Evolutionary conservation across 495 filamentous ascomycete species (phyloP), one percentile per base, ranked within the genome.

Genomic region (Penicillium flavigenum): DNA sequence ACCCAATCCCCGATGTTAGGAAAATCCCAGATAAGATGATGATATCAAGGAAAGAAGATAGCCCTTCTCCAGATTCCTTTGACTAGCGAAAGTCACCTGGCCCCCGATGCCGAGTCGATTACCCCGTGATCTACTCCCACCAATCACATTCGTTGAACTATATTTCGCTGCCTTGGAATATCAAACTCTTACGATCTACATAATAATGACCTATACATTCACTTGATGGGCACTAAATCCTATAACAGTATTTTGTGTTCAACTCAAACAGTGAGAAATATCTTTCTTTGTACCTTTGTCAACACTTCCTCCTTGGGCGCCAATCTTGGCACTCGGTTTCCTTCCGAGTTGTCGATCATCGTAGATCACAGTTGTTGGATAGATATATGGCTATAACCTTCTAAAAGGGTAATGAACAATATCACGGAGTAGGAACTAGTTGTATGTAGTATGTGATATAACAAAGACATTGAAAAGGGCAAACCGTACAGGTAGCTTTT

Each of bases 41-140:
- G 10, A 32, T 42, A 53, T 31, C n/a, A 24, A 29, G 38, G 39
- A 32, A 48, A 12, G 53, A 38, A 27, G 43, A 26, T 46, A 26
- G 11, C 11, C 10, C 34, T 16, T 6, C 19, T 34, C 31, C 34
- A 10, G 12, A 26, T 51, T n/a, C 32, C 26, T 48, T 48, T 32
- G 54, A 57, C 54, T 43, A 49, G 49, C 54, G 24, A 19, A 55
- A 50, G 54, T 57, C 54, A 57, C 54, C 54, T 56, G 44, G 45
- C 45, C 36, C 42, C 27, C 43, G 22, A 38, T 20, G n/a, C 20
- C 26, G 39, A 43, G 20, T 55, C 43, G 26, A 47, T 55, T 55
- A 55, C 43, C 43, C 53, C 43, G 43, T 55, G 19, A 46, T 36
- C 43, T 12, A 3, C 11, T 26, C 2, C 52, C 43, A 14, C 53